Conservation (phyloP, 352 stramenopile species). For the Globisporangium apiculatum region DNA sequence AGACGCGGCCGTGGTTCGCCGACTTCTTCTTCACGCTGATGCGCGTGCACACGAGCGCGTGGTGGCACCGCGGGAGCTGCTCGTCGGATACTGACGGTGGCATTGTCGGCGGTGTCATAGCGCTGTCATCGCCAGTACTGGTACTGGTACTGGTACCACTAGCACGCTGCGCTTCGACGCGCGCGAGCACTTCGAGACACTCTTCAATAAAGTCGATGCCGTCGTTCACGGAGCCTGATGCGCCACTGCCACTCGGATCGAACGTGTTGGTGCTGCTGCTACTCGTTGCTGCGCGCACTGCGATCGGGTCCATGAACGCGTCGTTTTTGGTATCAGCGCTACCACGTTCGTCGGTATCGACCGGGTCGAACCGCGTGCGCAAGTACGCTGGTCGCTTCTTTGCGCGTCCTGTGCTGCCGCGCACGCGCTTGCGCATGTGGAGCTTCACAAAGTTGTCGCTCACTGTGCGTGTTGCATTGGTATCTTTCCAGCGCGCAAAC, state of each 20-base stretch:
- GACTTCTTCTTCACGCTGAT: constrained; percentile 83
- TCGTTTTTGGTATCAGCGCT: not conserved
- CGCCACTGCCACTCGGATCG: constrained; percentile 13
- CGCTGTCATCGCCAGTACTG: not conserved
- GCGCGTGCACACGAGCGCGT: constrained; percentile 46
- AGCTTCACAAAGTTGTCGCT: constrained; percentile 79
- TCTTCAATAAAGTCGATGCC: constrained; percentile 78
- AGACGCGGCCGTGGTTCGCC: constrained; percentile 66
- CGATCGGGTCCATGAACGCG: constrained; percentile 14
- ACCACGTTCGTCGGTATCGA: not conserved
- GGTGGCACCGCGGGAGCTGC: constrained; percentile 43
- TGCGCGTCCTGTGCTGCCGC: constrained; percentile 53
- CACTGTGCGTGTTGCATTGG: constrained; percentile 35
- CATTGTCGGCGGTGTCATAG: not conserved
- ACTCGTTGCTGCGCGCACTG: constrained; percentile 2
- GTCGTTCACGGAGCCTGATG: constrained; percentile 30
- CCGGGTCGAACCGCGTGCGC: constrained; percentile 20
- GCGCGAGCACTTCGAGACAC: constrained; percentile 52
- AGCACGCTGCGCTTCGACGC: constrained; percentile 21
- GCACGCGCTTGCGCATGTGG: constrained; percentile 73
- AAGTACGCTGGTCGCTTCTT: constrained; percentile 70
- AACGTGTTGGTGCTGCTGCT: constrained; percentile 15
- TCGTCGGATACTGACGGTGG: constrained; percentile 1
- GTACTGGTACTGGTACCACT: constrained; percentile 5
- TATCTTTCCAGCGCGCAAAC: constrained; percentile 58